Evolutionary conservation across 768 basidiomycete genomes (phyloP).

Genomic region (Tylopilus subfusipes): DNA sequence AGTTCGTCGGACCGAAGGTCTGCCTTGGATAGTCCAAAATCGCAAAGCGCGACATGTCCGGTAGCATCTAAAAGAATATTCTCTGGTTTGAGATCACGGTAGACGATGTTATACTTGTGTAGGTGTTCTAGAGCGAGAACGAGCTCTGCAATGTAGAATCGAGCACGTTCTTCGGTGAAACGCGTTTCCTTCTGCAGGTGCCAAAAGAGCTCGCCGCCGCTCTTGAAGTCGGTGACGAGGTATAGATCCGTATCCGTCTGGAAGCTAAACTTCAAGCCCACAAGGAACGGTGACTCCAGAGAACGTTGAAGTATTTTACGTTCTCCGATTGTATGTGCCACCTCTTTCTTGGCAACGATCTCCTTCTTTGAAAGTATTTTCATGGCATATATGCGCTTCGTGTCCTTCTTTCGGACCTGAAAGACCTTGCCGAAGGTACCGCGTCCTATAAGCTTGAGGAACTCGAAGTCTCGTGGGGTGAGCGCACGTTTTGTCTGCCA

Average conservation of each 20-base stretch:
- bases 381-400: conserved; percentile 99
- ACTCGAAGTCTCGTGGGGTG: conserved; percentile 95
- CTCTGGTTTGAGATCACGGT: conserved; percentile 96
- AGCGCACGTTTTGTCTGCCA: conserved; percentile 77
- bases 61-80: conserved; percentile 98
- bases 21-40: conserved; percentile 97
- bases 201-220: conserved; percentile 98
- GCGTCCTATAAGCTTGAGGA: conserved; percentile 96
- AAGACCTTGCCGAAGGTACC: conserved; percentile 99
- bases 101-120: conserved; percentile 96
- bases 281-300: conserved; percentile 92
- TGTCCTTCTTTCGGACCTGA: conserved; percentile 97
- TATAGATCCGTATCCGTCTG: conserved; percentile 95
- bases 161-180: conserved; percentile 88
- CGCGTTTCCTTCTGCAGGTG: conserved; percentile 94
- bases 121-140: conserved; percentile 93
- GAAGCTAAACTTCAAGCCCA: conserved; percentile 97
- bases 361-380: conserved; percentile 99
- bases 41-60: conserved; percentile 96
- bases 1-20: too few relatives aligned
- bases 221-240: conserved; percentile 98
- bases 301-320: conserved; percentile 96
- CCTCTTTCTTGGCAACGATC: conserved; percentile 98
- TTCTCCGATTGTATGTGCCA: conserved; percentile 98
- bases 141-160: conserved; percentile 96